These are phyloP conservation scores for Eucalyptus erythrocorys DNA, from an alignment of 345 rosid genomes.

Conservation along the genomic window DNA sequence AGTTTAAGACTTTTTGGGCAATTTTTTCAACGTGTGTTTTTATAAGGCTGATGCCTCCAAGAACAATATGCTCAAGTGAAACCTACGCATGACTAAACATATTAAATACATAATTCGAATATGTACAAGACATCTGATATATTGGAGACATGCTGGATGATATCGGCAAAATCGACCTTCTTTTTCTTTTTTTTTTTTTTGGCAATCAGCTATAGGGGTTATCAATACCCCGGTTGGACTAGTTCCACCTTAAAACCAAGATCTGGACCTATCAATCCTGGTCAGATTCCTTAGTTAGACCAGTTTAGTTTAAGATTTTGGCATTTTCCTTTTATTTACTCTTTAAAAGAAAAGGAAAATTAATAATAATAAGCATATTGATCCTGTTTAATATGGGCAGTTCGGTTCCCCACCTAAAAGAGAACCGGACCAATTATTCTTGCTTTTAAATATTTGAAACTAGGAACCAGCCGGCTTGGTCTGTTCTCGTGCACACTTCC, in stretches of 20 bases:
- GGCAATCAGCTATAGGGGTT: neutral
- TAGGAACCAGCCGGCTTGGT: too few species aligned
- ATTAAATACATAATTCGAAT: neutral
- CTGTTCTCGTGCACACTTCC: too few species aligned
- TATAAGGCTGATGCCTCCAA: neutral
- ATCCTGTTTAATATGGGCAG: fast-evolving
- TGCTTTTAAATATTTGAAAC: too few species aligned
- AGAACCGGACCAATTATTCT: neutral
- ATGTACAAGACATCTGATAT: neutral
- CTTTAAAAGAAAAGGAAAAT: too few species aligned
- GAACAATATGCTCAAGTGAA: neutral
- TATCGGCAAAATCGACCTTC: neutral
- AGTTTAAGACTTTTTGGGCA: too few species aligned
- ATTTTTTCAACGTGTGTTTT: too few species aligned
- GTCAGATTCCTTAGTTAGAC: neutral
- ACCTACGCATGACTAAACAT: neutral
- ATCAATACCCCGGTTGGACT: neutral
- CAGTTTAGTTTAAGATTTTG: neutral
- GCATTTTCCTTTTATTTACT: neutral
- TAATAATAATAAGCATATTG: neutral
- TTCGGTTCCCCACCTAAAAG: neutral
- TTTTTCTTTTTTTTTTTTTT: neutral
- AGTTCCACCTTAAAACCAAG: neutral
- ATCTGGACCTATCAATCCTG: fast-evolving
- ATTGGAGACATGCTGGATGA: neutral